Evolutionary conservation across 176 grass and related monocot genomes (phyloP), one percentile per base, ranked within the genome.

Genomic region (Musa troglodytarum): DNA sequence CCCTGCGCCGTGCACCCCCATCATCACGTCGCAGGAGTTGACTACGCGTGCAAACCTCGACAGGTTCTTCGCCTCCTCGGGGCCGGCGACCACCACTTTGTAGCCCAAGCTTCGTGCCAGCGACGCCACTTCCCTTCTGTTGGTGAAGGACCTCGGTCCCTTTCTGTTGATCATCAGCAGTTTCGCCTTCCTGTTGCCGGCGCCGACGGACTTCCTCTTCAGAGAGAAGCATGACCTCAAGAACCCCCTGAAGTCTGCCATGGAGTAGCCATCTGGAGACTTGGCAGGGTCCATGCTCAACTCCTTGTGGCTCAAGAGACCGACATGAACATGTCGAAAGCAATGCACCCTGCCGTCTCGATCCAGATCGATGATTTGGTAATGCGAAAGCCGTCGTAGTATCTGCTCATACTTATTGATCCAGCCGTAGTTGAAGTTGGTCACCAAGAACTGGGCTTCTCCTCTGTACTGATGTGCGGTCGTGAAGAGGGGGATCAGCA

Each of bases 1-100:
- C 70, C 81, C 87, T 0, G 87, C 89, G 8, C 93, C 93, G 0
- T 96, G 93, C 11, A 86, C 93, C 0, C 93, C 93, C 73, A 92
- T 85, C 62, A 96, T 76, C 53, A 82, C 87, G 65, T 89, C 84
- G 16, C 87, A 96, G 0, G 79, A 87, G 65, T 92, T 78, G 1
- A 96, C 80, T 0, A 88, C 54, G 58, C 19, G 75, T 49, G 73
- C 87, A 2, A 96, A 78, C 8, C 82, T 74, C 49, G 78, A 78
- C 50, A 96, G 24, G 49, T 74, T 56, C 72, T 28, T 74, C 16
- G 72, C 57, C 72, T 74, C 72, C 72, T 74, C 69, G 59, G 13
- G 78, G 53, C 50, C 87, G 77, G 4, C 49, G 43, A 61, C 49
- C 9, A 78, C 1, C 10, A 93, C 90, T 10, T 72, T 65, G 79